Conservation (phyloP, 306 rosid species). For the Ormosia emarginata region DNA sequence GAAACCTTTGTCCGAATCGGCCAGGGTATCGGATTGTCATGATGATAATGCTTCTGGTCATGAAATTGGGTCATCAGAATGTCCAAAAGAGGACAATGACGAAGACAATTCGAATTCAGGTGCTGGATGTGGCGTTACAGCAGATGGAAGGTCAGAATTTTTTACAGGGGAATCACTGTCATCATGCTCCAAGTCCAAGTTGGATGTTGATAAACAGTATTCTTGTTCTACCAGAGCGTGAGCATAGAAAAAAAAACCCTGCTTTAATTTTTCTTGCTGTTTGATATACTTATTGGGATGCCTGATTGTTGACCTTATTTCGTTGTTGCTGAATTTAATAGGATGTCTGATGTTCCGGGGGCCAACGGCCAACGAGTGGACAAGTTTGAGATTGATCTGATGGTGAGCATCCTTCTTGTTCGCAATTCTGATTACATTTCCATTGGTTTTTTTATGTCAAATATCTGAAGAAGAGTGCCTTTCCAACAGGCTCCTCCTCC, state of each 20-base stretch:
- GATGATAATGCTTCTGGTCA: not conserved
- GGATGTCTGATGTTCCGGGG: constrained; percentile 31
- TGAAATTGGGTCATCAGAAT: constrained; percentile 23
- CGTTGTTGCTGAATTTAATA: constrained; percentile 23
- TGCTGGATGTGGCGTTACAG: not conserved
- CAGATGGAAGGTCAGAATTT: not conserved
- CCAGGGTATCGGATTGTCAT: not conserved
- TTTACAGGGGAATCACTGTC: not conserved
- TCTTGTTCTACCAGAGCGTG: constrained; percentile 39
- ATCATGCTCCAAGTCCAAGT: not conserved
- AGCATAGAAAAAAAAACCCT: constrained; percentile 27
- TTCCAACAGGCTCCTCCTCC: constrained; percentile 71
- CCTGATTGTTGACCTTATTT: not conserved
- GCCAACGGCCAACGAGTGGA: constrained; percentile 31
- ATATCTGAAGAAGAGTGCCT: constrained; percentile 22
- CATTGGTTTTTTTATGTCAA: constrained; percentile 13
- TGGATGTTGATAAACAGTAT: constrained; percentile 28
- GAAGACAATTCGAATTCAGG: constrained; percentile 17
- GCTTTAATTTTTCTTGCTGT: not conserved
- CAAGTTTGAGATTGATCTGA: constrained; percentile 61
- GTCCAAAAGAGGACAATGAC: constrained; percentile 1
- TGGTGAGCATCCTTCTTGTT: constrained; percentile 50
- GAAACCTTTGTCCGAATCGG: too few species aligned
- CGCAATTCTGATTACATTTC: constrained; percentile 22
- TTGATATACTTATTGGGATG: not conserved